Evolutionary conservation across 2,329 filamentous ascomycete species (phyloP), one percentile per base, ranked within the genome.

Genomic region (Cryphonectria nitschkei): DNA sequence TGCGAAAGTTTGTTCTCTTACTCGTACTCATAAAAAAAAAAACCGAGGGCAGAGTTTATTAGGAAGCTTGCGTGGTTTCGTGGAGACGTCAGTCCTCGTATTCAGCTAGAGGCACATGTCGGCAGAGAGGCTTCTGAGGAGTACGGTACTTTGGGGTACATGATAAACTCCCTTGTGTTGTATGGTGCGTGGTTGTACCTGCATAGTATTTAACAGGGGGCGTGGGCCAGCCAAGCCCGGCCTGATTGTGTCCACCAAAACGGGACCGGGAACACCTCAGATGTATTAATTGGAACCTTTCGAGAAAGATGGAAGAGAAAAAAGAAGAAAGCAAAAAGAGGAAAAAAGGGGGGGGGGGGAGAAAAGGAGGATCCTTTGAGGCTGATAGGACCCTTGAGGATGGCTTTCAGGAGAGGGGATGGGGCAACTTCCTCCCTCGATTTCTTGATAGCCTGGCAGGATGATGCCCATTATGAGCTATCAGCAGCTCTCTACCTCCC

Each of bases 1-100:
- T 46, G 43, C 43, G 50, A 60, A 32, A 34, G 19, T 39, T n/a
- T 39, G 34, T 26, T 32, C 58, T 61, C 34, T 34, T 34, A 22
- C 58, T 39, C 58, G 32, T 39, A 39, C 29, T 19, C 34, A 19
- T 8, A 39, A 13, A 19, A 26, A 39, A 13, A 26, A 22, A 63
- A 26, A 26, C 22, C 11, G 39, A 64, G 61, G 61, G 26, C 26
- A 64, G 61, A 39, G 37, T 64, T 64, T 64, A 64, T 64, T 39
- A 43, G 39, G 39, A 64, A 64, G 61, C 61, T 64, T 64, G 41
- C 61, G 61, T 64, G 37, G 61, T 64, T 64, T 6, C 61, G 61
- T 64, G 61, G 61, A 43, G 34, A 64, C 61, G n/a, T 43, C 39
- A n/a, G n/a, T 64, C 37, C 61, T 64, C 61, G 61, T 64, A 64